Percentiles rank a stretch among this genome's conserved stretches.
These are phyloP conservation scores for Candida rishiriensis DNA, from an alignment of 805 yeast species.

Conservation along the genomic window DNA sequence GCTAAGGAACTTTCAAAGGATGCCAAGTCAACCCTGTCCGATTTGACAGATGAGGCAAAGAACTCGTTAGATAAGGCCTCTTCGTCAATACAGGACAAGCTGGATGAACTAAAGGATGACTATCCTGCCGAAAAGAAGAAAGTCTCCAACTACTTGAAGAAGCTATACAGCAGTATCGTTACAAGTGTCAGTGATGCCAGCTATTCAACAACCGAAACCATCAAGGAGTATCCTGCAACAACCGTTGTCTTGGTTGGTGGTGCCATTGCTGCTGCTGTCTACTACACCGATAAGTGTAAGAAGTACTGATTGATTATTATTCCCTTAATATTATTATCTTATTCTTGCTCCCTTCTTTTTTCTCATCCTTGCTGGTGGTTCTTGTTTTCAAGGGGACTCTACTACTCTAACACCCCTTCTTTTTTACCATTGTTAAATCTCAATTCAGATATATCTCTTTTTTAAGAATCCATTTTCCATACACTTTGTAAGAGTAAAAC, in stretches of 20 bases:
- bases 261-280: too few species aligned
- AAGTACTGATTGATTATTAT: too few species aligned
- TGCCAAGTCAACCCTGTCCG: background rate
- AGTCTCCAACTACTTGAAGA: slow-evolving; percentile 12
- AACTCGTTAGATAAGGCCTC: slow-evolving; percentile 11
- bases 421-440: too few species aligned
- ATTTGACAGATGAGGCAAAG: slow-evolving; percentile 12
- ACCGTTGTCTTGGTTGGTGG: slow-evolving; percentile 14
- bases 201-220: slow-evolving; percentile 9
- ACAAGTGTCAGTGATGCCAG: background rate
- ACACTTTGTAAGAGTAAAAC: too few species aligned
- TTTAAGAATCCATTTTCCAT: too few species aligned
- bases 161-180: slow-evolving; percentile 9
- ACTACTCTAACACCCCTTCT: too few species aligned
- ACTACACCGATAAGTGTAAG: too few species aligned
- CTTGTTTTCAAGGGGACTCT: too few species aligned
- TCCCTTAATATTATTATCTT: too few species aligned
- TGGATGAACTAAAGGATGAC: slow-evolving; percentile 18
- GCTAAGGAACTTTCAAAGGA: background rate
- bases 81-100: slow-evolving; percentile 8
- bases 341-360: too few species aligned
- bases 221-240: slow-evolving; percentile 19
- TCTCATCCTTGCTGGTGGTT: too few species aligned
- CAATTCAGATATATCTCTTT: too few species aligned
- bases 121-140: slow-evolving; percentile 15